Base-by-base conservation (phyloP, 805 yeast genomes). In the Blastobotrys robertii region DNA sequence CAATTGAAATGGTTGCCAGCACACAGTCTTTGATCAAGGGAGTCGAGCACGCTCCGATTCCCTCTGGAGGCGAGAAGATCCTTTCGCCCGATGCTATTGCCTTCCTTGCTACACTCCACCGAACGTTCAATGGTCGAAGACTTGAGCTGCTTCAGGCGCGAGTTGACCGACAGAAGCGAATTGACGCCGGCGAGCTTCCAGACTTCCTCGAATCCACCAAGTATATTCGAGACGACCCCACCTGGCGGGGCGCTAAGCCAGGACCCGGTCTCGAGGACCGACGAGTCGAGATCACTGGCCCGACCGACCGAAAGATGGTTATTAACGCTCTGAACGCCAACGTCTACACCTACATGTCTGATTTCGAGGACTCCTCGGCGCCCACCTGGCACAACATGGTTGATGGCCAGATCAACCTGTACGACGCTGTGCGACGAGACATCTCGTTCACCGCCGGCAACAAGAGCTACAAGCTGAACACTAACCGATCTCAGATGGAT, bases 291-390 rank as follows among this genome's bases (percentile, higher is more conserved):
- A 79, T 79, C 63, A 79, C 85, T 39, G 86, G 86, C 33, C 85
- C 85, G 37, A 77, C 84, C 38, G 85, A 79, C 62, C 70, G 84
- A 48, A 79, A 79, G 60, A 79, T 79, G 85, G 84, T 79, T 45
- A 77, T 79, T 66, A 79, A 79, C 52, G 85, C 85, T 31, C 70
- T 79, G 56, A 79, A 79, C 65, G 71, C 84, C 11, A 69, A 70
- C 36, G 85, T 79, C 38, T 81, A 78, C 55, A 78, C 84, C 38
- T 80, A 79, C 64, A 80, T 79, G 85, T 78, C 83, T 43, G 85
- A 80, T 59, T 79, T 79, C 50, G 85, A 80, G 64, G 85, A 79
- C 61, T 77, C 84, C 16, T 69, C 76, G 58, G 75, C 84, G 31
- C 85, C 85, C 38, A 77, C 83, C 36, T 79, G 85, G 85, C 56